A percentile compares a stretch with the other conserved stretches of the same genome.
Evolutionary conservation across 1,139 yeast species (phyloP).

Genomic region (Sugiyamaella xylanicola): DNA sequence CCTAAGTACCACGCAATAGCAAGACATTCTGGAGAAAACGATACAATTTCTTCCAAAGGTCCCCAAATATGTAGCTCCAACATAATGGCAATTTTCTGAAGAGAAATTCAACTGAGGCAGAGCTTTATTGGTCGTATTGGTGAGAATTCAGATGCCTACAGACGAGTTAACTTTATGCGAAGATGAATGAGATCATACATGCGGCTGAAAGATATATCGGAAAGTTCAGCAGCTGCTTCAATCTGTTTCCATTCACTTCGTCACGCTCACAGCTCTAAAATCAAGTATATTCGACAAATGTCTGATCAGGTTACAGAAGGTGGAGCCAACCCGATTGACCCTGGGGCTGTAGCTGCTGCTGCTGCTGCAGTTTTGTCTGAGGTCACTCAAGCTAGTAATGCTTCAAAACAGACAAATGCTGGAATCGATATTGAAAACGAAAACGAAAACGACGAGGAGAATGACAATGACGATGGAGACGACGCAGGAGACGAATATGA

Average conservation of each 20-base stretch:
- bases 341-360: slow-evolving; percentile 14
- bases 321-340: slow-evolving; percentile 9
- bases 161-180: not conserved
- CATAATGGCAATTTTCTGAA: slow-evolving; percentile 16
- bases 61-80: slow-evolving; percentile 65
- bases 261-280: not conserved
- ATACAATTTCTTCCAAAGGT: slow-evolving; percentile 34
- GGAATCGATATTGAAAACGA: not conserved
- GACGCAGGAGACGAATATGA: not conserved
- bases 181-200: not conserved
- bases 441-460: not conserved
- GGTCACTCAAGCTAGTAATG: slow-evolving; percentile 11
- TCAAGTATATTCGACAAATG: not conserved
- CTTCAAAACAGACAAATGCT: not conserved
- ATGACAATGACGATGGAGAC: slow-evolving; percentile 5
- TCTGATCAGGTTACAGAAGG: slow-evolving; percentile 3
- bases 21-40: slow-evolving; percentile 50
- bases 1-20: slow-evolving; percentile 47
- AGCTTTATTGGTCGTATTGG: too few relatives aligned
- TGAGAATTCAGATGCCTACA: too few relatives aligned
- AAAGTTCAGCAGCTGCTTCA: not conserved
- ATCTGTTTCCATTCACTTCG: not conserved
- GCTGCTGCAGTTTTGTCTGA: slow-evolving; percentile 2
- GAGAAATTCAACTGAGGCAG: too few relatives aligned
- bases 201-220: slow-evolving; percentile 2